Percentiles rank a stretch among this genome's conserved stretches.
Conservation (phyloP, 352 stramenopile species). For the Globisporangium camurandrum region DNA sequence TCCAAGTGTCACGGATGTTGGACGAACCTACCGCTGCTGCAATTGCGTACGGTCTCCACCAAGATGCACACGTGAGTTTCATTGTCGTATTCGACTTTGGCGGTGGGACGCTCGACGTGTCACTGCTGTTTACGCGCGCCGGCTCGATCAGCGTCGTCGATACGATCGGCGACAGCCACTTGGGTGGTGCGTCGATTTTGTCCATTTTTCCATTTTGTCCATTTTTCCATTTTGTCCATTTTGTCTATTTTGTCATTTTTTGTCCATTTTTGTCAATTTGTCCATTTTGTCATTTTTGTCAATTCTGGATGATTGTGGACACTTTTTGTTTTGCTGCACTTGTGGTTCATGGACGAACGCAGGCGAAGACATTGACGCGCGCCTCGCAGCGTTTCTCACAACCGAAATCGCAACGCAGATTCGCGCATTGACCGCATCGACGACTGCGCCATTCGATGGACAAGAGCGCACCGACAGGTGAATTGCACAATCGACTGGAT, state of each 20-base stretch:
- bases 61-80: slow-evolving; percentile 87
- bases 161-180: slow-evolving; percentile 92
- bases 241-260: no score
- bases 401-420: slow-evolving; percentile 61
- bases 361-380: slow-evolving; percentile 91
- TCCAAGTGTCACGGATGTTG: slow-evolving; percentile 93
- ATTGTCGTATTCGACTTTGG: slow-evolving; percentile 98
- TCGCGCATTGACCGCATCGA: slow-evolving; percentile 21
- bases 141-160: slow-evolving; percentile 89
- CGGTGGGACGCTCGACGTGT: slow-evolving; percentile 95
- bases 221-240: no score
- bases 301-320: no score
- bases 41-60: slow-evolving; percentile 96
- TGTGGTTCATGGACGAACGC: no score
- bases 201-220: no score
- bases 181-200: slow-evolving; percentile 79
- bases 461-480: no score
- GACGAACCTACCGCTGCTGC: slow-evolving; percentile 98
- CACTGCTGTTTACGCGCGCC: slow-evolving; percentile 93
- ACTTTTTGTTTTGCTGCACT: no score
- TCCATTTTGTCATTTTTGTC: no score
- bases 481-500: no score
- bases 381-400: slow-evolving; percentile 83
- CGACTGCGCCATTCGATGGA: no score
- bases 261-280: no score